A percentile compares a stretch with the other conserved stretches of the same genome.
phyloP scores from a whole-genome alignment of 2,329 filamentous ascomycete species.

The Grosmannia penicillata region DNA sequence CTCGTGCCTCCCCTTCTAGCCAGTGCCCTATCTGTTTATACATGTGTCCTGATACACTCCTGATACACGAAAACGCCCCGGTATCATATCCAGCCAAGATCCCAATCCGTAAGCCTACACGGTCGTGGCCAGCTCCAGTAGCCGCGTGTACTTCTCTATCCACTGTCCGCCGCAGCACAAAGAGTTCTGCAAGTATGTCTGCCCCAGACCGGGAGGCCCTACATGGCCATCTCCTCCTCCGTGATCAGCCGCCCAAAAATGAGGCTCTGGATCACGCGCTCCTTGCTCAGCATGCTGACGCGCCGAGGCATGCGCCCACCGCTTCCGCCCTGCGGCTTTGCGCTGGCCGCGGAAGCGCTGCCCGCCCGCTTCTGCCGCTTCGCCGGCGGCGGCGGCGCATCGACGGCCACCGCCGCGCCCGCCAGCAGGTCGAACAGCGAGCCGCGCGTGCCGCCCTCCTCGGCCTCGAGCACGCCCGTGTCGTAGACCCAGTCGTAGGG shows the following conservation, averaged over 20 bases:
- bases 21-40: no score
- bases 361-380: conserved; percentile 28
- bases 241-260: conserved; percentile 72
- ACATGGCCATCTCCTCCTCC: conserved; percentile 26
- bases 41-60: no score
- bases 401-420: background rate
- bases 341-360: no score
- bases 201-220: no score
- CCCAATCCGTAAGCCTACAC: no score
- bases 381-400: conserved; percentile 9
- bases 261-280: conserved; percentile 82
- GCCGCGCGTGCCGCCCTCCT: conserved; percentile 40
- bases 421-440: conserved; percentile 10
- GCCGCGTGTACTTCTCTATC: no score
- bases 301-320: conserved; percentile 25
- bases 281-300: conserved; percentile 61
- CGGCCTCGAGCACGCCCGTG: no score
- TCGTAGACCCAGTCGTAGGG: conserved; percentile 69
- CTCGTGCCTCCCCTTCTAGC: no score
- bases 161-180: background rate
- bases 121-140: no score
- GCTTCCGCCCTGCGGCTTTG: conserved; percentile 13
- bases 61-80: no score
- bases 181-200: background rate
- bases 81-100: no score